Percentiles rank a stretch among this genome's conserved stretches.
Evolutionary conservation across 208 protist genomes (phyloP).

Genomic region (Endotrypanum monterogeii): DNA sequence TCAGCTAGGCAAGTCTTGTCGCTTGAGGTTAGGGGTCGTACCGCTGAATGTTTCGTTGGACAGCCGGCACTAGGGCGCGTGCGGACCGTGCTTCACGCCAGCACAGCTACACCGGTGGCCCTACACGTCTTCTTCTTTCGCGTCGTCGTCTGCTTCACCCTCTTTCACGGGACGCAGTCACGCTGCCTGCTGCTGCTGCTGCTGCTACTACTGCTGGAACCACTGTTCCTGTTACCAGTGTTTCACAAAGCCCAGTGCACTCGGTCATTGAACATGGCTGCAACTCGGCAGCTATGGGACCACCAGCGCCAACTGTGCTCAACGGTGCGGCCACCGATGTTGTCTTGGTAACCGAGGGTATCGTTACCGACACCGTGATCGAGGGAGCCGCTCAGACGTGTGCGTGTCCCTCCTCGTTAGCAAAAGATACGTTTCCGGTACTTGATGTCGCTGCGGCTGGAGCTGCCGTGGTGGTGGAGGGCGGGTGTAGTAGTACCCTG

Average conservation of each 20-base stretch:
- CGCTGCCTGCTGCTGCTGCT: neutral
- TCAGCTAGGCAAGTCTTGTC: neutral
- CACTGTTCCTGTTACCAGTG: neutral
- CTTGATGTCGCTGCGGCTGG: neutral
- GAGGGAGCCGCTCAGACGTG: neutral
- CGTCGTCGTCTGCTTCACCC: neutral
- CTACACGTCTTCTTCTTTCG: conserved; percentile 21
- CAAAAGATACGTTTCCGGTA: neutral
- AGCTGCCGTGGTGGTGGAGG: neutral
- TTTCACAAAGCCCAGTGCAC: conserved; percentile 1
- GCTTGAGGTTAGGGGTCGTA: neutral
- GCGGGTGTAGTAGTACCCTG: neutral
- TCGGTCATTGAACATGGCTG: neutral
- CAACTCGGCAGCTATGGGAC: neutral
- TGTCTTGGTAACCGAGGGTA: neutral
- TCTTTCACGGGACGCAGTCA: neutral
- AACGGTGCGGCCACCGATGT: neutral
- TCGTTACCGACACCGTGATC: neutral
- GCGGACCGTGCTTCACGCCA: conserved; percentile 32
- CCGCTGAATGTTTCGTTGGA: conserved; percentile 50
- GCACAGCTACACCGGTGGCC: conserved; percentile 1
- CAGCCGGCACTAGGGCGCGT: conserved; percentile 39
- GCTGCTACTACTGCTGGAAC: neutral
- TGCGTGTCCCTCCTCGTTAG: neutral
- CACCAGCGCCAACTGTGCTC: neutral